Evolutionary conservation across 1,284 basidiomycete species (phyloP), one percentile per base, ranked within the genome.

Genomic region (Austropuccinia psidii): DNA sequence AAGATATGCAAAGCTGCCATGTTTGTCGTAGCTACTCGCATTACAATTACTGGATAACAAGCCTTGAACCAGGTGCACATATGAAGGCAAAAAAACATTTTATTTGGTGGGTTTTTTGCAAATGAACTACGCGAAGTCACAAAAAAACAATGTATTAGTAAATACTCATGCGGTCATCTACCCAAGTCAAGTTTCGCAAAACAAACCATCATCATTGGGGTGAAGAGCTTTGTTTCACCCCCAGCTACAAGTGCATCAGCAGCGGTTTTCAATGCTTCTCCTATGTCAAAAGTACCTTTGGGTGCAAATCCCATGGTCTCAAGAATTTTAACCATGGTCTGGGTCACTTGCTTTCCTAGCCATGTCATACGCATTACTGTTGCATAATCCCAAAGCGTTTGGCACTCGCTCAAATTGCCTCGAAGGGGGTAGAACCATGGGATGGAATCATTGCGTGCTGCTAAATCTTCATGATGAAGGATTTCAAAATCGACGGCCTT

Each of bases 391-490:
- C 93, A 97, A 31, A 87, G 79, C 3, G 93, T 97, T 84, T 98
- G 95, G 7, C 91, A 90, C 82, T 98, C 95, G 76, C 83, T 80
- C 77, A 97, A 85, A 81, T 96, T 91, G 77, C 94, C 94, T 82
- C 95, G 93, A 57, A 98, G 86, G 4, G 94, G 93, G 83, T 97
- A 97, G 83, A 93, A 98, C 95, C 95, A 98, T 0, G 88, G 87
- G 47, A 97, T 45, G 7, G 49, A 19, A 41, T 73, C 70, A 47
- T 47, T 61, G 21, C 93, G 89, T 66, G 89, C 90, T 1, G 95
- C 95, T 47, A 98, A 85, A 81, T 98, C 95, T 80, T 98, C 94
- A 80, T 96, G 93, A 80, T 91, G 88, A 78, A 90, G 85, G 76
- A 98, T 87, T 80, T 89, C 82, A 84, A 98, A 94, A 31, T 96